Evolutionary conservation across 192 early-diverging fungal species (phyloP), one percentile per base, ranked within the genome.

Genomic region (Mycoemilia scoparia): DNA sequence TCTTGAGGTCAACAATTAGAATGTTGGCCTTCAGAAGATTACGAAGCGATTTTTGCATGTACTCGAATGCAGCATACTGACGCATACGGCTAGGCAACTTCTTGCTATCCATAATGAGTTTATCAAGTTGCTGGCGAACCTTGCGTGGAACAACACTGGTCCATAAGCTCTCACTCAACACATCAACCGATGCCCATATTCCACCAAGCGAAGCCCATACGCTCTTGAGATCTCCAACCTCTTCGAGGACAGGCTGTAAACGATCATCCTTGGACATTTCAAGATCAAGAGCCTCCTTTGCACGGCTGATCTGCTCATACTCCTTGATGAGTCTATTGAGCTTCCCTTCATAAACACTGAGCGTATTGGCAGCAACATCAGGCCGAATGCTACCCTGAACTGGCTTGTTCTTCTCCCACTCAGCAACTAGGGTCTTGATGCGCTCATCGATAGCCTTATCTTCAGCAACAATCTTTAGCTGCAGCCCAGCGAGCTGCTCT

Each of bases 391-490:
- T 77, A 13, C 90, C 96, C 46, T 86, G 79, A 17, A 96, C 76
- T 11, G 93, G 96, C 57, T 97, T 99, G 51, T 45, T 70, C 44
- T 82, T 77, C 39, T 89, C 84, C 96, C 93, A 99, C 47, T 97
- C 93, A 5, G 60, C 60, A 21, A 78, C 59, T 32, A 88, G 72
- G 17, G 80, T 71, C 8, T 64, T 62, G 41, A 92, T 87, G 44
- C 86, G 83, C 35, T 70, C 64, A 36, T 90, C 83, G 7, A 95
- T 71, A 0, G 74, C 54, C 42, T 80, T 74, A 62, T 96, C 93
- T 51, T 99, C 88, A 1, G 77, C 68, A n/a, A 83, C 67, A 41
- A 96, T 90, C 69, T 96, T 95, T 55, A 71, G 65, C 66, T 96
- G 87, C 34, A 99, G 59, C 20, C 73, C 83, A 28, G 82, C 83